Base-by-base conservation (phyloP, 768 basidiomycete genomes). In the Suillus americanus region DNA sequence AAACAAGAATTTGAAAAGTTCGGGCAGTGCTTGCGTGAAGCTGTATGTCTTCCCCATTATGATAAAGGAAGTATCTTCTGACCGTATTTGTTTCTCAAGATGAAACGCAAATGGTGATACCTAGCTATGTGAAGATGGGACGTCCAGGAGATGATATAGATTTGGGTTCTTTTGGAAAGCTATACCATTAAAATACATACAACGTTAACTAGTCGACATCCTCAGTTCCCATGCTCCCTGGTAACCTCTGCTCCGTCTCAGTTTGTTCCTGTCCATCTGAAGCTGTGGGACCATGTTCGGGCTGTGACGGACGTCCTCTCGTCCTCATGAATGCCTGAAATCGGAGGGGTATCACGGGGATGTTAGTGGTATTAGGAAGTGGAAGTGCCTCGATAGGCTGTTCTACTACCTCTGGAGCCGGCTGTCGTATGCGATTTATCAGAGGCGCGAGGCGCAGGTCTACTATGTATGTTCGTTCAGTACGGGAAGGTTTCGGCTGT, bases 1-100 rank as follows among this genome's bases (percentile, higher is more conserved):
- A 86, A 86, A 60, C 83, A 85, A 2, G 94, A 98, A 76, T 99
- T 97, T 66, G 81, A 81, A 14, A 86, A 85, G 67, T 99, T 99
- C 76, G 90, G 88, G 46, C 80, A 84, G 38, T 99, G 97, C 75
- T 77, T 99, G 38, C 86, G 88, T 55, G 80, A 86, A 68, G 88
- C 89, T 62, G 97, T 97, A 77, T 64, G 89, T 87, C 59, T 9
- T 16, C 41, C 57, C 41, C 12, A 28, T 9, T 16, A 10, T n/a
- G 30, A 41, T 30, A 20, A 13, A 59, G 18, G 6, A 41, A 20
- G 28, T 7, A 30, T 2, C 28, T 41, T 13, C 20, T 54, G 53
- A 59, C 25, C 37, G 12, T 28, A 5, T 28, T 30, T 20, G 10
- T 59, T 18, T 41, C 50, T 28, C 13, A 62, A 88, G 87, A 81